These are phyloP conservation scores for Oryza glaberrima DNA, from an alignment of 176 grass and related monocot species.

Conservation along the genomic window DNA sequence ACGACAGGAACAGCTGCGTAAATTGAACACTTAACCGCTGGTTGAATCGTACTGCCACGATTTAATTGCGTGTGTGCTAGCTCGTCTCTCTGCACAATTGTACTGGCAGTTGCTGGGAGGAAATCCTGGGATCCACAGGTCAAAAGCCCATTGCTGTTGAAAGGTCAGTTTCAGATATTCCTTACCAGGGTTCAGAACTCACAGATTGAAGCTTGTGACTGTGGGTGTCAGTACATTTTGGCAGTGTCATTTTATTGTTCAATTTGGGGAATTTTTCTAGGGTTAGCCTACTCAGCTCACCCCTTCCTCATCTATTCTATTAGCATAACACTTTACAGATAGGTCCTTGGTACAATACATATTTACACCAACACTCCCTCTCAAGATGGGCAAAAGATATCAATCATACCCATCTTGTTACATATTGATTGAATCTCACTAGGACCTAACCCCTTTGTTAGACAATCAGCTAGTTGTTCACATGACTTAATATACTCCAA, in stretches of 20 bases:
- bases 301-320: no score
- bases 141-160: conserved; percentile 33
- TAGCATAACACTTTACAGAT: no score
- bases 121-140: conserved; percentile 34
- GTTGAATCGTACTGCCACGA: conserved; percentile 17
- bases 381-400: no score
- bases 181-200: not conserved
- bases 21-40: not conserved
- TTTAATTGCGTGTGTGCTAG: not conserved
- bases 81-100: not conserved
- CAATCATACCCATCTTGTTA: no score
- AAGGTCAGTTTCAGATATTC: conserved; percentile 37
- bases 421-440: no score
- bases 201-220: not conserved
- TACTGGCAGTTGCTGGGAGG: conserved; percentile 22
- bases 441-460: no score
- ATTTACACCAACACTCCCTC: no score
- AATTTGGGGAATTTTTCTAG: no score
- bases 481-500: no score
- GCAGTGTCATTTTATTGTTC: not conserved
- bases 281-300: no score
- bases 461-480: no score
- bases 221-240: not conserved
- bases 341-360: no score
- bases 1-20: not conserved